Evolutionary conservation across 2,329 filamentous ascomycete species (phyloP), one percentile per base, ranked within the genome.

Genomic region (Penicillium vulpinum): DNA sequence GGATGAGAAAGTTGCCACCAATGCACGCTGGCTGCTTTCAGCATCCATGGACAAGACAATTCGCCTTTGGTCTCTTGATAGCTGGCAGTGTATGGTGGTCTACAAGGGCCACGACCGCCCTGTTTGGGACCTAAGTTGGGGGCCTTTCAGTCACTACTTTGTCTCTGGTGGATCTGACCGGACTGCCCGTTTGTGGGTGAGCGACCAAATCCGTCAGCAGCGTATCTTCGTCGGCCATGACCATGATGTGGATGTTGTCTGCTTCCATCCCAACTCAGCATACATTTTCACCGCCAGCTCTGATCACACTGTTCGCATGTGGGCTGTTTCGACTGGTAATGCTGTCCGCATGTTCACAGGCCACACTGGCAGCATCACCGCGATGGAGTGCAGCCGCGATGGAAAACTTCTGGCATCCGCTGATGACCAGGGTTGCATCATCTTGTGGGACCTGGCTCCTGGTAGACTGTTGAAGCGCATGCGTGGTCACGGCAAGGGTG

Each of bases 261-360:
- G 89, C 15, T 99, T 94, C 87, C 94, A 99, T 68, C 91, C 93
- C 0, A 99, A 99, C 71, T 91, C 91, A 18, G 86, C 89, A 6
- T 99, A 97, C 67, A 80, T 97, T 43, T 97, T 99, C 75, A 97
- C 94, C 0, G 92, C 90, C 4, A 95, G 91, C 13, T 90, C 90
- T 63, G 92, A 99, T 75, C 93, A 93, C 74, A 94, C 92, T 0
- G 90, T 97, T 33, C 88, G 94, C 29, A 97, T 99, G 93, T 99
- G 94, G 94, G 88, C 92, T 10, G 85, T 97, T n/a, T 84, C 86
- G 11, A 93, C 89, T 9, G 94, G 94, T 28, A 87, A 88, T 60
- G 91, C 92, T 35, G 90, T 97, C 5, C 89, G 94, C 26, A 86
- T 97, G 68, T 96, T 97, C 71, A 92, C 90, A 0, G 94, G 94